Conservation (phyloP, 1,139 yeast genomes). For the Scheffersomyces illinoinensis region DNA sequence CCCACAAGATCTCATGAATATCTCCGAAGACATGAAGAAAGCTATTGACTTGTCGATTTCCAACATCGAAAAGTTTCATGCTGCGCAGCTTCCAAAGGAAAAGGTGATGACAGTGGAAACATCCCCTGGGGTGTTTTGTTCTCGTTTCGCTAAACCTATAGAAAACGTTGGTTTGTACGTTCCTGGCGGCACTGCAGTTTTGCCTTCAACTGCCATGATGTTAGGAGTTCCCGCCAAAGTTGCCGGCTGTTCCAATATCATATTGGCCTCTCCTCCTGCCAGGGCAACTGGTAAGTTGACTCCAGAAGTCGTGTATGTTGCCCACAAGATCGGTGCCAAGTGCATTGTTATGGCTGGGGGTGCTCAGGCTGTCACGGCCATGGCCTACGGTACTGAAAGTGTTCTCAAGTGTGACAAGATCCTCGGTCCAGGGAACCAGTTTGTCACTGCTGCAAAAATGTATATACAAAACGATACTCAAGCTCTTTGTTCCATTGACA, state of each 20-base stretch:
- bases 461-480: slow-evolving; percentile 92
- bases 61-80: slow-evolving; percentile 89
- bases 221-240: slow-evolving; percentile 98
- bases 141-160: slow-evolving; percentile 92
- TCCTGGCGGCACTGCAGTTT: slow-evolving; percentile 98
- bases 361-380: slow-evolving; percentile 97
- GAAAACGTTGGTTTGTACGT: slow-evolving; percentile 93
- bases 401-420: slow-evolving; percentile 95
- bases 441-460: slow-evolving; percentile 99
- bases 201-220: slow-evolving; percentile 98
- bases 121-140: slow-evolving; percentile 88
- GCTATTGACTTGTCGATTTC: slow-evolving; percentile 89
- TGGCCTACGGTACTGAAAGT: slow-evolving; percentile 96
- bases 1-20: slow-evolving; percentile 70
- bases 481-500: slow-evolving; percentile 93
- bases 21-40: slow-evolving; percentile 72
- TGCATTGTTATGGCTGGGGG: slow-evolving; percentile 96
- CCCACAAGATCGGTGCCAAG: slow-evolving; percentile 90
- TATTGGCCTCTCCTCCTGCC: slow-evolving; percentile 97
- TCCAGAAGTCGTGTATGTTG: slow-evolving; percentile 97
- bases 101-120: slow-evolving; percentile 86
- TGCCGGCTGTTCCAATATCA: slow-evolving; percentile 92
- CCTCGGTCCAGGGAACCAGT: slow-evolving; percentile 98
- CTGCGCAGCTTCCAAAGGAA: slow-evolving; percentile 77
- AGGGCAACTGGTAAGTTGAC: slow-evolving; percentile 89